phyloP scores from a whole-genome alignment of 108 stramenopile genomes.

The Schizochytrium sp. region DNA sequence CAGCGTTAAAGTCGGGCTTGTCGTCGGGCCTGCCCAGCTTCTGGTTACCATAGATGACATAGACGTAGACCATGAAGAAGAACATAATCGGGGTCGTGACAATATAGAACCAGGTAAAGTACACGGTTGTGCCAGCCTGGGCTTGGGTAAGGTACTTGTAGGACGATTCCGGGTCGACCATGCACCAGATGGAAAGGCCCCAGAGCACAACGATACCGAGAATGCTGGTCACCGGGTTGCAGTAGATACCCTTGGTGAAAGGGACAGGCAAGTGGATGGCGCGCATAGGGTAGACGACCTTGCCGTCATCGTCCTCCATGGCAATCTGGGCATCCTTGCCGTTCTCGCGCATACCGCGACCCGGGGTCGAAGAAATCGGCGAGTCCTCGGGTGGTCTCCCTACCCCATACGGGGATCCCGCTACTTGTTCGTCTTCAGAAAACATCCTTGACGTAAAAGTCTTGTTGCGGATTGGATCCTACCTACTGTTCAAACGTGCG shows the following conservation, averaged over 20 bases:
- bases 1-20: slow-evolving; percentile 48
- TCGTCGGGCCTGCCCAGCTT: slow-evolving; percentile 41
- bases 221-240: neutral
- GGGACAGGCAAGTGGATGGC: neutral
- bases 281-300: neutral
- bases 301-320: neutral
- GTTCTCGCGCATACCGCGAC: too few species aligned
- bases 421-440: too few species aligned
- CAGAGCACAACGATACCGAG: neutral
- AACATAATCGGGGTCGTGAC: neutral
- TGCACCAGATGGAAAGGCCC: slow-evolving; percentile 1
- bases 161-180: neutral
- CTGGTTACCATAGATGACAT: slow-evolving; percentile 35
- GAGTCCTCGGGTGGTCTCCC: too few species aligned
- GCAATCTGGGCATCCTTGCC: neutral
- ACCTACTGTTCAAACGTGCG: too few species aligned
- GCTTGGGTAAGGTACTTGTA: neutral
- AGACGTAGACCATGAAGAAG: neutral
- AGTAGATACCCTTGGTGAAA: neutral
- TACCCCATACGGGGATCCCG: too few species aligned
- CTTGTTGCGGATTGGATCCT: too few species aligned
- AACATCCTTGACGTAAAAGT: too few species aligned
- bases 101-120: slow-evolving; percentile 21
- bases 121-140: neutral
- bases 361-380: too few species aligned